Conservation (phyloP, 1,284 basidiomycete genomes). For the Cutaneotrichosporon dermatis region DNA sequence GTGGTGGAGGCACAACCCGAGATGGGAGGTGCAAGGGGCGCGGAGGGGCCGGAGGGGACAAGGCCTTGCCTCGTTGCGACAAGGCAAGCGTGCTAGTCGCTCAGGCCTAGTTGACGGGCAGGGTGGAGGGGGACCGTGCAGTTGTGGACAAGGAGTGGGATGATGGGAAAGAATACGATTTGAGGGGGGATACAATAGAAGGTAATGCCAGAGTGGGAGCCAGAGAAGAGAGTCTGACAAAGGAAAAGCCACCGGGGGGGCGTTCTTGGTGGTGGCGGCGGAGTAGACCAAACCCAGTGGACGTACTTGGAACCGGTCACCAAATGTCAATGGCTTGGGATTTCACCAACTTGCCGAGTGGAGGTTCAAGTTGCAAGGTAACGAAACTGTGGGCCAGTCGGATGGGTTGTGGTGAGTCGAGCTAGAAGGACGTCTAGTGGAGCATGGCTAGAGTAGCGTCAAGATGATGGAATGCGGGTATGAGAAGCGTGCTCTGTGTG, state of each 20-base stretch:
- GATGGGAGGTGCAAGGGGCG: not conserved
- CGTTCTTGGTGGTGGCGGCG: not conserved
- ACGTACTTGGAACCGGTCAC: not conserved
- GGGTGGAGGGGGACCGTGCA: not conserved
- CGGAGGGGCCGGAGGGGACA: not conserved
- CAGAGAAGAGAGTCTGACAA: not conserved
- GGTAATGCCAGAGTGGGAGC: not conserved
- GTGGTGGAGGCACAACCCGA: not conserved
- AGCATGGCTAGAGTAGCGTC: too few relatives aligned
- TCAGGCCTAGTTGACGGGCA: not conserved
- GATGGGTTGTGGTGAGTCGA: too few relatives aligned
- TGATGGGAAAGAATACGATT: too few relatives aligned
- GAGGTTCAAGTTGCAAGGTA: too few relatives aligned
- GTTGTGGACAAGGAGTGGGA: not conserved
- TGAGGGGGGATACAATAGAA: not conserved
- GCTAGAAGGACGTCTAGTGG: too few relatives aligned
- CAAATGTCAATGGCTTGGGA: too few relatives aligned
- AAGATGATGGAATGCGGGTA: too few relatives aligned
- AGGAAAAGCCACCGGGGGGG: conserved; percentile 3
- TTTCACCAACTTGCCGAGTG: too few relatives aligned
- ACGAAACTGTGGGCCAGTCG: too few relatives aligned
- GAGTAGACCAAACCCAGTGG: too few relatives aligned
- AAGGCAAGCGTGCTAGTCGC: not conserved
- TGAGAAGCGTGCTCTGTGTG: too few relatives aligned
- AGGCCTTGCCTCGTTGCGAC: not conserved